Percentiles rank a stretch among this genome's conserved stretches.
phyloP scores from a whole-genome alignment of 179 eudicot species.

The Silene vulgaris region DNA sequence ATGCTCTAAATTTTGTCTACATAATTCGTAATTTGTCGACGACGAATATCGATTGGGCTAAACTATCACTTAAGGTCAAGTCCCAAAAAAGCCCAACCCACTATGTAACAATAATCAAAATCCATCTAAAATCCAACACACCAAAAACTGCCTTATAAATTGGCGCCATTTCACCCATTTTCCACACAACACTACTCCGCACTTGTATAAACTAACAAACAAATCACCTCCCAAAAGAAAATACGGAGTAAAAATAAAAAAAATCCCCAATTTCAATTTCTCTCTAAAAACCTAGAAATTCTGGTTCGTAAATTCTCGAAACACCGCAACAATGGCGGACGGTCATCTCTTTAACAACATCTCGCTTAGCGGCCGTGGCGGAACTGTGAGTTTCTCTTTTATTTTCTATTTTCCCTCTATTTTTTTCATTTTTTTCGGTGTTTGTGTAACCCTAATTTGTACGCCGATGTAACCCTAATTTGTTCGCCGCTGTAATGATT shows the following conservation, averaged over 20 bases:
- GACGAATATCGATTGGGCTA: no score
- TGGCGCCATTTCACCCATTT: slow-evolving; percentile 23
- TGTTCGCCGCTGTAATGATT: background rate
- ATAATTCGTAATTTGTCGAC: no score
- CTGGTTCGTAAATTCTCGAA: background rate
- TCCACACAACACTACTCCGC: background rate
- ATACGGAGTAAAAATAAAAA: background rate
- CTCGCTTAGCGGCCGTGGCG: slow-evolving; percentile 92
- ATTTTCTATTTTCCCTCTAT: background rate
- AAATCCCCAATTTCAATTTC: no score
- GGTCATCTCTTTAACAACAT: slow-evolving; percentile 72
- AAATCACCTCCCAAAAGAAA: no score
- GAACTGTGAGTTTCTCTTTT: slow-evolving; percentile 48
- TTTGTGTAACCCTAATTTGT: slow-evolving; percentile 26
- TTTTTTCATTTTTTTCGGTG: background rate
- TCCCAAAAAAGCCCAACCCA: background rate
- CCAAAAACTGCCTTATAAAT: background rate
- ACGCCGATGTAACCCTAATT: slow-evolving; percentile 24
- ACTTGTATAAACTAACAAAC: no score
- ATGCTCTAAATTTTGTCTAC: no score
- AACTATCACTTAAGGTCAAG: no score
- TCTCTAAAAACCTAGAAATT: background rate
- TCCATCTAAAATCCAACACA: background rate
- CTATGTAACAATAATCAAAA: background rate
- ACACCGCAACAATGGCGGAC: slow-evolving; percentile 44